phyloP scores from a whole-genome alignment of 176 grass and related monocot species.

The Zizania latifolia region DNA sequence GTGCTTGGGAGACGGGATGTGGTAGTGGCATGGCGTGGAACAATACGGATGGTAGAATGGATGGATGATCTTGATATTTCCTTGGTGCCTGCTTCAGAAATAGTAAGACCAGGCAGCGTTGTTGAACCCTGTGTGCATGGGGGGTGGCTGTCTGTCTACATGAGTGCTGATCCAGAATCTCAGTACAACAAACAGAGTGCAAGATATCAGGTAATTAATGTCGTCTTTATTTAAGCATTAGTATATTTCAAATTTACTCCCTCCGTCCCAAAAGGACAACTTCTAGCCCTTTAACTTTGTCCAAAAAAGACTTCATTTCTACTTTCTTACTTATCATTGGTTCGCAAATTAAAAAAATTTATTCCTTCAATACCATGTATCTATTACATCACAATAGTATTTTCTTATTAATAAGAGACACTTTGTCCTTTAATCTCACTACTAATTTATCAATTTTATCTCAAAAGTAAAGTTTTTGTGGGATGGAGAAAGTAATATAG shows the following conservation, averaged over 20 bases:
- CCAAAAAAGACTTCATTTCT: too few species aligned
- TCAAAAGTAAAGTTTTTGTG: too few species aligned
- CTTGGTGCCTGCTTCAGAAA: conserved; percentile 52
- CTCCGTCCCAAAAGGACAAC: too few species aligned
- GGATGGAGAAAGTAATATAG: not conserved
- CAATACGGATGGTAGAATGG: conserved; percentile 73
- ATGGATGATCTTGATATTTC: conserved; percentile 75
- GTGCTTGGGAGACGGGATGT: conserved; percentile 77
- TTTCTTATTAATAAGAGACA: too few species aligned
- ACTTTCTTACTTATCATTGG: too few species aligned
- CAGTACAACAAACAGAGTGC: conserved; percentile 64
- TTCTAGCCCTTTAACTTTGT: too few species aligned
- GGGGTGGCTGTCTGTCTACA: conserved; percentile 82
- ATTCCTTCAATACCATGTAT: too few species aligned
- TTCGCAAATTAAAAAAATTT: too few species aligned
- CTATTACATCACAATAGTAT: too few species aligned
- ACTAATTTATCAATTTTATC: too few species aligned
- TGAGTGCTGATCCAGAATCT: conserved; percentile 47
- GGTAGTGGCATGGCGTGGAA: conserved; percentile 83
- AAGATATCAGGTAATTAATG: conserved; percentile 49
- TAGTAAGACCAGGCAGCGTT: conserved; percentile 21
- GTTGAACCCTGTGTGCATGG: conserved; percentile 54
- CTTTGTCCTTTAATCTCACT: too few species aligned
- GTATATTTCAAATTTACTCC: too few species aligned
- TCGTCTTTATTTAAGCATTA: conserved; percentile 16